Base-by-base conservation (phyloP, 2,329 filamentous ascomycete genomes). In the Botrytis squamosa region DNA sequence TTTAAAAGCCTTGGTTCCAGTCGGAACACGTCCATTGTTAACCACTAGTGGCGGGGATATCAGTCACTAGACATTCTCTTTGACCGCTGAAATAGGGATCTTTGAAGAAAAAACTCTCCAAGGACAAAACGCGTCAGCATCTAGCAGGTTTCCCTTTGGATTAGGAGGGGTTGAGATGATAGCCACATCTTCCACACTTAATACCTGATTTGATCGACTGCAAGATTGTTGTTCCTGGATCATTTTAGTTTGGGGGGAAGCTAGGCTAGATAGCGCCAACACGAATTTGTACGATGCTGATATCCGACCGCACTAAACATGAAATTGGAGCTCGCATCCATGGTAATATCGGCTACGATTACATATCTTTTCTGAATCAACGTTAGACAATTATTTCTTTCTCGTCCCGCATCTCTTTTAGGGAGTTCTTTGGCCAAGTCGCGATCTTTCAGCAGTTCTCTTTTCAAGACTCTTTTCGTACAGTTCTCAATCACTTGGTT, bases 341-440 rank as follows among this genome's bases (percentile, higher is more conserved):
- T 67, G 62, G 36, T 55, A 57, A 22, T 44, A 22, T 38, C 46
- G 46, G 60, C 40, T 36, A 36, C 16, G 22, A 44, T 67, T 36
- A 42, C 62, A 66, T 36, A 72, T 20, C 36, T 55, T 18, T 14
- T 64, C 33, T 44, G 36, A 55, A 52, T 66, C 60, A 66, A 57
- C 60, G 22, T 65, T 57, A 44, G 20, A 36, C 46, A 16, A 40
- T 57, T 57, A 29, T 59, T 62, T 49, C n/a, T 29, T 38, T 42
- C 44, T 36, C 38, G 20, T 52, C 29, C n/a, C 60, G 46, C 57
- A 71, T 20, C 18, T 42, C 25, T 69, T 22, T 63, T 65, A 22
- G 46, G 44, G 60, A 36, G 25, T 66, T 72, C 70, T 72, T 66
- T 63, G 22, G 66, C n/a, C 49, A 69, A 38, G n/a, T 20, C 65